These are phyloP conservation scores for Leccinum longicurvipes DNA, from an alignment of 768 basidiomycete species.

Conservation along the genomic window DNA sequence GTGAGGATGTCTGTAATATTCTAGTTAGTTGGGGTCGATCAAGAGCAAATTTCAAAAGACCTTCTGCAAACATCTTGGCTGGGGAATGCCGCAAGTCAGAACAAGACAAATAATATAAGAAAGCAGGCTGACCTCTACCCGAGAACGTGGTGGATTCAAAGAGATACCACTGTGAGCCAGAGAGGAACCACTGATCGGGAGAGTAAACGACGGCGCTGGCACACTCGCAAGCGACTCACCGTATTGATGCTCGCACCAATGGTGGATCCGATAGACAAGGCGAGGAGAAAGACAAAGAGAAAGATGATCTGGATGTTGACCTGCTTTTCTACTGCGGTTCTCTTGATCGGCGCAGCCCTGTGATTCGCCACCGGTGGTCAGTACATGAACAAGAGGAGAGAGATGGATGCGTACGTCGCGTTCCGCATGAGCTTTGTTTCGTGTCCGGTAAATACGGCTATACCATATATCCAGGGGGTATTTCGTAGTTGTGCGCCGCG, in stretches of 20 bases:
- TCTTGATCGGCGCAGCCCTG: conserved; percentile 94
- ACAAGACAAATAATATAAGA: background rate
- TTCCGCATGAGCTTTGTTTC: conserved; percentile 99
- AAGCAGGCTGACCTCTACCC: conserved; percentile 54
- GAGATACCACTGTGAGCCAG: conserved; percentile 88
- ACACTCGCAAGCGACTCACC: conserved; percentile 35
- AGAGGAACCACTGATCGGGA: conserved; percentile 71
- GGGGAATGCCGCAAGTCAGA: conserved; percentile 1
- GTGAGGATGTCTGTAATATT: conserved; percentile 79
- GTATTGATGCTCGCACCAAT: conserved; percentile 88
- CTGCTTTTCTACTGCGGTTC: conserved; percentile 92
- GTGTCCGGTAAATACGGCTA: conserved; percentile 93
- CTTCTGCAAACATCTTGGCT: conserved; percentile 84
- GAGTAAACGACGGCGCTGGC: background rate
- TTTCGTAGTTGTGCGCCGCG: conserved; percentile 95
- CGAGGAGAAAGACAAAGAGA: conserved; percentile 83
- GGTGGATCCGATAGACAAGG: conserved; percentile 85
- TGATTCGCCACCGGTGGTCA: background rate
- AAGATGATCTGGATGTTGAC: conserved; percentile 97
- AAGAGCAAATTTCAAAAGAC: conserved; percentile 33
- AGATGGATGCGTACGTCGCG: conserved; percentile 72
- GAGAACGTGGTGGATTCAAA: conserved; percentile 56
- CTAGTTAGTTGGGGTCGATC: conserved; percentile 4
- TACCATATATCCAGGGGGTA: conserved; percentile 93
- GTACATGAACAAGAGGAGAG: background rate